Conservation (phyloP, 2,329 filamentous ascomycete species). For the Ascochyta rabiei region DNA sequence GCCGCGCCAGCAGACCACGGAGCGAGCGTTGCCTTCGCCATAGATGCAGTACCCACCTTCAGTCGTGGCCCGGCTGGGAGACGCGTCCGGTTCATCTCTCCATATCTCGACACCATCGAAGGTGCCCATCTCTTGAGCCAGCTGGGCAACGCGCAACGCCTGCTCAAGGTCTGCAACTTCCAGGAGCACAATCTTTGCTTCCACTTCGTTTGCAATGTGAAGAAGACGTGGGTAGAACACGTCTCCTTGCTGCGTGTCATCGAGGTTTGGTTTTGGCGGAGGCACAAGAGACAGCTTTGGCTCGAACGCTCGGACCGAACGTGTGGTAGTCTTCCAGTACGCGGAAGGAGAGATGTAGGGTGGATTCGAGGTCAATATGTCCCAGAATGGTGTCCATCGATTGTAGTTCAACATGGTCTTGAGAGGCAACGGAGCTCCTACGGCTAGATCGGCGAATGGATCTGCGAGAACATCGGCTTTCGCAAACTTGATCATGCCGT, state of each 20-base stretch:
- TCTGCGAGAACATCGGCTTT: constrained; percentile 55
- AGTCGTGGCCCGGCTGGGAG: background rate
- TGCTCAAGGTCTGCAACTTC: constrained; percentile 76
- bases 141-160: constrained; percentile 65
- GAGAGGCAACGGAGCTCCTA: constrained; percentile 16
- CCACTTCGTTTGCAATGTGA: constrained; percentile 56
- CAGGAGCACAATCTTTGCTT: constrained; percentile 65
- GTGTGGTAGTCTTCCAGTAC: constrained; percentile 67
- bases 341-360: constrained; percentile 78
- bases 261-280: constrained; percentile 13
- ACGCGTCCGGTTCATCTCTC: constrained; percentile 62
- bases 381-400: constrained; percentile 34
- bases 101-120: constrained; percentile 67
- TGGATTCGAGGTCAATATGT: constrained; percentile 85
- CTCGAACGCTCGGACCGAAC: constrained; percentile 82
- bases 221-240: constrained; percentile 74
- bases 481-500: constrained; percentile 53
- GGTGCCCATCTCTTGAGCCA: constrained; percentile 42
- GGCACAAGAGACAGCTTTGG: constrained; percentile 77
- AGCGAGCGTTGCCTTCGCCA: constrained; percentile 52
- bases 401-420: constrained; percentile 22
- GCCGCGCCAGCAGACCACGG: constrained; percentile 51
- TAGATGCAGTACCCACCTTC: constrained; percentile 34
- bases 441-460: constrained; percentile 53
- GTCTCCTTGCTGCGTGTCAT: constrained; percentile 47